Conservation (phyloP, 2,329 filamentous ascomycete genomes). For the Aspergillus niger region DNA sequence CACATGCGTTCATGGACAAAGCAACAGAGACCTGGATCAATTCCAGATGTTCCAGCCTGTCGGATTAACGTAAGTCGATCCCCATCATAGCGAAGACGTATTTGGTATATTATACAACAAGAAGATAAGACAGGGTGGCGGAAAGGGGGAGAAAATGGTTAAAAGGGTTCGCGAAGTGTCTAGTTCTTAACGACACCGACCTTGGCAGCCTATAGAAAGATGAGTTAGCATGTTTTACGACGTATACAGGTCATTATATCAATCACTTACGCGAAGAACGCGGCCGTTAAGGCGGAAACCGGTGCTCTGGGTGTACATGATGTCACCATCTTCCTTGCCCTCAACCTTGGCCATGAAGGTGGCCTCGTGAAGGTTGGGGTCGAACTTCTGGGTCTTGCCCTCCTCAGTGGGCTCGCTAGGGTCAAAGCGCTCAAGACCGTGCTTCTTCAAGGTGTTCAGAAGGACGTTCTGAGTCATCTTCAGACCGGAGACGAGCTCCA, state of each 20-base stretch:
- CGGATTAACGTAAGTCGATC: constrained; percentile 19
- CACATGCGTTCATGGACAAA: constrained; percentile 34
- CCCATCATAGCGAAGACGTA: constrained; percentile 30
- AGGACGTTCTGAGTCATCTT: constrained; percentile 94
- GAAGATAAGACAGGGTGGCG: constrained; percentile 17
- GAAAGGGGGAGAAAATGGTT: constrained; percentile 8
- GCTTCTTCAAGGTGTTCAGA: constrained; percentile 85
- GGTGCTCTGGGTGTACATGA: constrained; percentile 93
- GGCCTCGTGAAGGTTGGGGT: constrained; percentile 95
- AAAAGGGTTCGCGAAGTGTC: constrained; percentile 19
- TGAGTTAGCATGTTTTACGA: background rate
- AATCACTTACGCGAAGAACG: constrained; percentile 65
- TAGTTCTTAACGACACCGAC: constrained; percentile 88
- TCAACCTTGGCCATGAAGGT: constrained; percentile 89
- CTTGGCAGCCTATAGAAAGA: constrained; percentile 69
- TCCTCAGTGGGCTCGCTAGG: constrained; percentile 55
- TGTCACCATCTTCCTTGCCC: constrained; percentile 84
- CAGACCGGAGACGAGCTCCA: constrained; percentile 80
- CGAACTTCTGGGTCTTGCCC: constrained; percentile 76
- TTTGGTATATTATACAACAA: constrained; percentile 41
- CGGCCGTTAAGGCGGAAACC: constrained; percentile 93
- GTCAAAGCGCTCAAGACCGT: constrained; percentile 87
- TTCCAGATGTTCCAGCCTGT: constrained; percentile 5
- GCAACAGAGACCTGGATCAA: constrained; percentile 21
- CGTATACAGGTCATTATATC: background rate